A percentile compares a stretch with the other conserved stretches of the same genome.
Evolutionary conservation across 2,329 filamentous ascomycete genomes (phyloP).

Genomic region (Aspergillus phoenicis): DNA sequence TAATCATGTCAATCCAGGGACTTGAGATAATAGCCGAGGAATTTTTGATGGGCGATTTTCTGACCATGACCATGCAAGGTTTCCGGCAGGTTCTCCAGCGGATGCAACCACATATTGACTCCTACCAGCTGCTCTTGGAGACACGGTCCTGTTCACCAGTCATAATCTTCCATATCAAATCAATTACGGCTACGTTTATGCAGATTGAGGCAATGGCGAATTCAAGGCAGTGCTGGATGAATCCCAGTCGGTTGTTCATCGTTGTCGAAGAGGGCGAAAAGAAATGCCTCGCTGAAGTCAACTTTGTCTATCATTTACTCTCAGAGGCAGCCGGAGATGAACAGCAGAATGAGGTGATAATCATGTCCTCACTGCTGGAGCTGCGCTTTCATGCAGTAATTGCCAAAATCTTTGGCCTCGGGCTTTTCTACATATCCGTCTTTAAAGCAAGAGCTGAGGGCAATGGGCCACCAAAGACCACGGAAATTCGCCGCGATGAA

Average conservation of each 20-base stretch:
- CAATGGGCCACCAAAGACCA: neutral
- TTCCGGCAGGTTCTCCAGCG: slow-evolving; percentile 8
- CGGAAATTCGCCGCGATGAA: neutral
- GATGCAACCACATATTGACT: slow-evolving; percentile 15
- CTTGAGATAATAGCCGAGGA: slow-evolving; percentile 14
- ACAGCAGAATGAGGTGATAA: slow-evolving; percentile 2
- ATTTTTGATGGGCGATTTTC: slow-evolving; percentile 12
- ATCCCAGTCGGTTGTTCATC: slow-evolving; percentile 5
- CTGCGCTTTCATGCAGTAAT: slow-evolving; percentile 14
- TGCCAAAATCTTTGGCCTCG: slow-evolving; percentile 10
- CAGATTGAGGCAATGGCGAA: slow-evolving; percentile 14
- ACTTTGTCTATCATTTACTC: slow-evolving; percentile 8
- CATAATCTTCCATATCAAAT: slow-evolving; percentile 20
- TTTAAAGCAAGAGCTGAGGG: neutral
- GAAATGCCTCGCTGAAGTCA: slow-evolving; percentile 14
- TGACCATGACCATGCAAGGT: slow-evolving; percentile 12
- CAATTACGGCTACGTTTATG: slow-evolving; percentile 14
- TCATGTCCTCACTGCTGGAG: slow-evolving; percentile 13
- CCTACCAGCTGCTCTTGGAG: slow-evolving; percentile 15
- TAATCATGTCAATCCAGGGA: slow-evolving; percentile 13
- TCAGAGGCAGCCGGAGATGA: neutral
- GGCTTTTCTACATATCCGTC: slow-evolving; percentile 14
- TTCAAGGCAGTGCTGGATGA: slow-evolving; percentile 14
- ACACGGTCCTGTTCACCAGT: slow-evolving; percentile 13
- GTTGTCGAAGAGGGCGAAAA: slow-evolving; percentile 17